Base-by-base conservation (phyloP, 2,329 filamentous ascomycete genomes). In the Ophiostoma sp. region DNA sequence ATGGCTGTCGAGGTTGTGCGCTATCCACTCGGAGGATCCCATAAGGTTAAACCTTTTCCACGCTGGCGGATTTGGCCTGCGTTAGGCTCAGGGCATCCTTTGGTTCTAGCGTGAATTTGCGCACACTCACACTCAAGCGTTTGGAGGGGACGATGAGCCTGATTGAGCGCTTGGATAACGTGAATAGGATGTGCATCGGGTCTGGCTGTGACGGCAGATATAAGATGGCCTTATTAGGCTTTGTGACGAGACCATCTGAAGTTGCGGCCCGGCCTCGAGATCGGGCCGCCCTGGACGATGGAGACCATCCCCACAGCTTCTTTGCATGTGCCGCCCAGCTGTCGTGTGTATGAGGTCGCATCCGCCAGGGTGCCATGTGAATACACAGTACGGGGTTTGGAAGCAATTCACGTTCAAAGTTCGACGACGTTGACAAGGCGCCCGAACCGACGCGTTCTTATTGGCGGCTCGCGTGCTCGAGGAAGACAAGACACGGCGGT, bases 251-350 rank as follows among this genome's bases (percentile, higher is more conserved):
- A 15, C 61, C n/a, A 28, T 45, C 33, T 39, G 11, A 15, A 64
- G 61, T 22, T 31, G 45, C 64, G 64, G 64, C 64, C 42, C 15
- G 64, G 64, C 64, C 64, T 50, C 64, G 64, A 45, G 63, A 69
- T 48, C 42, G 64, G 64, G 42, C 64, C 42, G 63, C 63, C 22
- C 39, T 68, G 63, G 25, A 12, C 25, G 42, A 50, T 50, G 64
- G 25, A 66, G 39, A n/a, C 48, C 45, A 19, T 4, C 68, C 25
- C 50, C 50, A 70, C 68, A 57, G 31, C 68, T 28, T 42, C 11
- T 19, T 31, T 48, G 66, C 28, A 69, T 25, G 45, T 69, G 66
- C 45, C 45, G 66, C n/a, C 11, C 45, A 36, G 45, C 17, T 12
- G 11, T 22, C 31, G 45, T 52, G 66, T 52, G 42, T 19, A 50